These are phyloP conservation scores for Penicillium sp. DNA, from an alignment of 2,329 filamentous ascomycete species.

Conservation along the genomic window DNA sequence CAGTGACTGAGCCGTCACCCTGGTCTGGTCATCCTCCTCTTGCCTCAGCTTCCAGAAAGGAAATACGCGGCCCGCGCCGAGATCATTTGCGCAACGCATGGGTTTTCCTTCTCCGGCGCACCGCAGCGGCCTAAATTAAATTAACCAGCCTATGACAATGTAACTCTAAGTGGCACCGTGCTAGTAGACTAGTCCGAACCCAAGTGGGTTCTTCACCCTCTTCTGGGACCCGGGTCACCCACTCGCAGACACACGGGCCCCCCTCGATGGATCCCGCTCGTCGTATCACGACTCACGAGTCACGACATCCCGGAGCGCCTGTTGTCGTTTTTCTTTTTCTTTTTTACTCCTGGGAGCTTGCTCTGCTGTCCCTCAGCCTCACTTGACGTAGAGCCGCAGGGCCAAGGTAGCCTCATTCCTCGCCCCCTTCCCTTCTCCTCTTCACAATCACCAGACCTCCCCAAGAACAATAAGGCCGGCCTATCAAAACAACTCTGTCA, in stretches of 20 bases:
- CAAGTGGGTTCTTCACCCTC: slow-evolving; percentile 17
- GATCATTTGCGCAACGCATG: slow-evolving; percentile 8
- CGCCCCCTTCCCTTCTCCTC: background rate
- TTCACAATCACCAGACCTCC: background rate
- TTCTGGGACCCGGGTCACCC: background rate
- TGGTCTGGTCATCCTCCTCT: background rate
- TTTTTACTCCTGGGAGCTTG: background rate
- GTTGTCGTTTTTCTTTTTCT: background rate
- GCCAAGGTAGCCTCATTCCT: slow-evolving; percentile 20
- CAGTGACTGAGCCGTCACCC: background rate
- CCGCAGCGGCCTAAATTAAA: slow-evolving; percentile 1
- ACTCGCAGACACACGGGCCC: background rate
- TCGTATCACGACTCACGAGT: background rate
- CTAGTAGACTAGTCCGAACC: background rate
- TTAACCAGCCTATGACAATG: background rate
- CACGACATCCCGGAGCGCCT: background rate
- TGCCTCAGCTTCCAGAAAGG: slow-evolving; percentile 4
- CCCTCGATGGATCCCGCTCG: background rate
- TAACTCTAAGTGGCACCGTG: background rate
- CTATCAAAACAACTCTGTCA: background rate
- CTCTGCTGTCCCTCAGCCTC: slow-evolving; percentile 16
- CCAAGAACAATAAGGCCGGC: background rate
- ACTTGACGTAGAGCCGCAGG: slow-evolving; percentile 23
- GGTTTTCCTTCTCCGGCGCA: slow-evolving; percentile 1
- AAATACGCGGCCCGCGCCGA: slow-evolving; percentile 20